Base-by-base conservation (phyloP, 208 protist genomes). In the Leishmania arabica region DNA sequence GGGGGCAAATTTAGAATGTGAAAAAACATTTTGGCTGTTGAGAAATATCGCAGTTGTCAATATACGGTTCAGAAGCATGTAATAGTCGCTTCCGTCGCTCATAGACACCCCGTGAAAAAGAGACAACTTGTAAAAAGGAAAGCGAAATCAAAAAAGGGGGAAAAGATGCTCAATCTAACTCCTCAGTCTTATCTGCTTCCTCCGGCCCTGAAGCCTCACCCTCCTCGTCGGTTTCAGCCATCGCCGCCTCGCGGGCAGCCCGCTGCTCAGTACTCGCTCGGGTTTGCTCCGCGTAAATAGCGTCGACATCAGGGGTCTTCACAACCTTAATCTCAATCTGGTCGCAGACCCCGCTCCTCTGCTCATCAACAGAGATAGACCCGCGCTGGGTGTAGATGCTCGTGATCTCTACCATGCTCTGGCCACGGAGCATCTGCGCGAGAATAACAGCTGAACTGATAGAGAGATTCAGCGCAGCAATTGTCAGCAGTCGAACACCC, bases 371-470 rank as follows among this genome's bases (percentile, higher is more conserved):
- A 24, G 66, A 80, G 21, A 84, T 51, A 53, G 75, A 70, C 6
- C 87, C 84, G 24, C 86, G 85, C 31, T 82, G 88, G 40, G 90
- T 91, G 68, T 75, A 85, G 51, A 93, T 88, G 65, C 84, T 88
- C 17, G 80, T 90, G 37, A 93, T 84, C 75, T 83, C n/a, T 66
- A 90, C 80, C 81, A 91, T 89, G n/a, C 86, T 81, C 78, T 91
- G 86, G 56, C 89, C 84, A 81, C 87, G 85, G 3, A 93, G 85
- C 90, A 88, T 88, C 82, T 93, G 85, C 58, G 85, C 82, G 19
- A 93, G 84, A 51, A 82, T 84, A 31, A 91, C 85, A 68, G 89
- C 87, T 15, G 88, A 89, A 54, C 82, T 86, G 72, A 91, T 93
- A 15, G 84, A 84, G 31, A 81, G 81, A 34, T 89, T 83, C 70